Conservation (phyloP, 1,284 basidiomycete species). For the Omphalotus olearius region DNA sequence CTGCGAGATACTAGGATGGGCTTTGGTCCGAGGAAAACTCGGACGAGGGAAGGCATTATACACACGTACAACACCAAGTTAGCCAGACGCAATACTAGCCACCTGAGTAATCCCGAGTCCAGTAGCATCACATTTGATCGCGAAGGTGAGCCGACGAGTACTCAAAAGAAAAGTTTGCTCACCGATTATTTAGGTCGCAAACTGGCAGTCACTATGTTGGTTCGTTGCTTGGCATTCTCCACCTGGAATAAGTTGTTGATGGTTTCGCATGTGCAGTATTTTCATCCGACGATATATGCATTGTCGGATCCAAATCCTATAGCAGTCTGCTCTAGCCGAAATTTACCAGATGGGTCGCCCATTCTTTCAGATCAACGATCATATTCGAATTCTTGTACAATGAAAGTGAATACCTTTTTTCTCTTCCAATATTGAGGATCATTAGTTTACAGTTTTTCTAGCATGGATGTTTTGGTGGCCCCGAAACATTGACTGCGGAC, state of each 20-base stretch:
- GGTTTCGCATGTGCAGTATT: slow-evolving; percentile 40
- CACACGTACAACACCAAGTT: slow-evolving; percentile 52
- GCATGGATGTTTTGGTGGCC: slow-evolving; percentile 73
- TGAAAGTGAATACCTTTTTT: slow-evolving; percentile 48
- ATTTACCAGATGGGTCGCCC: slow-evolving; percentile 48
- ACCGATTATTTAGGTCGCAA: slow-evolving; percentile 40
- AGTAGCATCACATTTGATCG: slow-evolving; percentile 64
- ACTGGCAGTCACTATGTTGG: slow-evolving; percentile 61
- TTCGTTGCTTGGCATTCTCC: slow-evolving; percentile 26
- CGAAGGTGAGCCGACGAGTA: slow-evolving; percentile 42
- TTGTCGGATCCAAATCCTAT: slow-evolving; percentile 62
- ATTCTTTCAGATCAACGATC: slow-evolving; percentile 34
- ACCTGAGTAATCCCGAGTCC: slow-evolving; percentile 55
- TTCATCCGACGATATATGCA: slow-evolving; percentile 65
- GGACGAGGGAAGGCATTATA: slow-evolving; percentile 50
- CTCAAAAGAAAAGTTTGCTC: background rate
- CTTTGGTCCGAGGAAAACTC: slow-evolving; percentile 46
- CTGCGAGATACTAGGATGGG: slow-evolving; percentile 77
- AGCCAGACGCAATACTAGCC: slow-evolving; percentile 33
- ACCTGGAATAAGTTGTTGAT: background rate
- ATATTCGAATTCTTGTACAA: slow-evolving; percentile 72
- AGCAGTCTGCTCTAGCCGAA: slow-evolving; percentile 57
- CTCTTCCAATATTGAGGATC: background rate
- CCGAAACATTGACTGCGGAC: slow-evolving; percentile 35
- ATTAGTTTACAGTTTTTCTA: slow-evolving; percentile 23